These are phyloP conservation scores for Ramaria sp. DNA, from an alignment of 768 basidiomycete genomes.

Conservation along the genomic window DNA sequence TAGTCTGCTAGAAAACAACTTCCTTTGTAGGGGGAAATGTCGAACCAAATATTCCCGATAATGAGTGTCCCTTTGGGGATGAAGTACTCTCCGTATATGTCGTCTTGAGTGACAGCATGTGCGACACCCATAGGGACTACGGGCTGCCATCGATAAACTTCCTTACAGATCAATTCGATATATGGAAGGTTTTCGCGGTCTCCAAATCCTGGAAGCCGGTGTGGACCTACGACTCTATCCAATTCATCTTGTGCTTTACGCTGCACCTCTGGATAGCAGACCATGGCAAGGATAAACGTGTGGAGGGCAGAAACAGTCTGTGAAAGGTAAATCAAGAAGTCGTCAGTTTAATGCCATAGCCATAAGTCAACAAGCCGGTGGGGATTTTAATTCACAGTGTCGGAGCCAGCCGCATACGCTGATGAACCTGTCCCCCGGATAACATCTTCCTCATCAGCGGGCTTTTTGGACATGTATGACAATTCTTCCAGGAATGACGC, in stretches of 20 bases:
- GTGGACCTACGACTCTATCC: conserved; percentile 13
- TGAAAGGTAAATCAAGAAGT: not conserved
- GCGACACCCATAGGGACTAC: conserved; percentile 14
- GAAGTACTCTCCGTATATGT: conserved; percentile 21
- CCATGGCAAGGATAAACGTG: conserved; percentile 14
- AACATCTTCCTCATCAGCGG: not conserved
- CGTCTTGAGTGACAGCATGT: conserved; percentile 20
- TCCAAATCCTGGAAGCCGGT: conserved; percentile 16
- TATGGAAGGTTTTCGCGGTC: conserved; percentile 15
- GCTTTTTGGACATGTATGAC: not conserved
- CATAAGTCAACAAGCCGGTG: not conserved
- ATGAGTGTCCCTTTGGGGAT: conserved; percentile 20
- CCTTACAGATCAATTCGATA: too few species aligned
- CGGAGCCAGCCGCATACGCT: conserved; percentile 2
- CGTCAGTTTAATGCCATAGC: not conserved
- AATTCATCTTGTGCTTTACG: too few species aligned
- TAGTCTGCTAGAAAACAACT: not conserved
- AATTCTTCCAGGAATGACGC: conserved; percentile 4
- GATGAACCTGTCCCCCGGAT: not conserved
- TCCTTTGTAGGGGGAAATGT: not conserved
- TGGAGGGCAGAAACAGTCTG: conserved; percentile 8
- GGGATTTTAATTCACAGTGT: conserved; percentile 1
- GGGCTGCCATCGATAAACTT: conserved; percentile 20
- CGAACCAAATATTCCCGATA: conserved; percentile 11
- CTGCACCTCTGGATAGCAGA: conserved; percentile 18